Base-by-base conservation (phyloP, 2,329 filamentous ascomycete species). In the Bisporella sp. region DNA sequence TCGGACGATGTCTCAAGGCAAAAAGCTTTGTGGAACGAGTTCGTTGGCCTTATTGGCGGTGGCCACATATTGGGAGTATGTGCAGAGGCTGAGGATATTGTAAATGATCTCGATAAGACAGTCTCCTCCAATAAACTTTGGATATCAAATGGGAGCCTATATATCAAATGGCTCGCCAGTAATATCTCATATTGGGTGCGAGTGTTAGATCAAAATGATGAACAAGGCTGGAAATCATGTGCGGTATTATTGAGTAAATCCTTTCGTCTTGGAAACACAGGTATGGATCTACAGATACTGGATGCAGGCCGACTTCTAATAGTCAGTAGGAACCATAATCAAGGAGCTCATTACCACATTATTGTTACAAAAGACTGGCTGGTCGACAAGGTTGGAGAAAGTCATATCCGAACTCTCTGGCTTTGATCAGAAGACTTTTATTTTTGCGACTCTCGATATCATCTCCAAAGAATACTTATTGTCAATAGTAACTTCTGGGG, bases 11-110 rank as follows among this genome's bases (percentile, higher is more conserved):
- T 42, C 6, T 8, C 45, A 29, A 75, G 76, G 57, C 73, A 71
- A 47, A 74, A 71, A 48, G 65, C 81, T 44, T 67, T 80, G 35
- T 87, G 82, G 84, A 82, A 77, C 61, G 82, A 87, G 55, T 71
- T 80, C 49, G 66, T 79, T n/a, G 69, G 71, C 11, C 68, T 84
- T 31, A 59, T 82, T 41, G 81, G 75, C 29, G 79, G 80, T 28
- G 81, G 84, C 48, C 81, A 75, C 59, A 60, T 87, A 5, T 58
- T 85, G 1, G 76, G 79, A 1, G 68, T 74, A 28, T 69, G 73
- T 54, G 81, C 82, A 29, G 79, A 85, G 65, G 73, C 73, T 11
- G 65, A 75, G 47, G 59, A 65, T 49, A 55, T 70, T n/a, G 55
- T 68, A 21, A 66, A 67, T 51, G 59, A 66, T 5, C 49, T 60